phyloP scores from a whole-genome alignment of 352 stramenopile species.

The Thraustotheca clavata region DNA sequence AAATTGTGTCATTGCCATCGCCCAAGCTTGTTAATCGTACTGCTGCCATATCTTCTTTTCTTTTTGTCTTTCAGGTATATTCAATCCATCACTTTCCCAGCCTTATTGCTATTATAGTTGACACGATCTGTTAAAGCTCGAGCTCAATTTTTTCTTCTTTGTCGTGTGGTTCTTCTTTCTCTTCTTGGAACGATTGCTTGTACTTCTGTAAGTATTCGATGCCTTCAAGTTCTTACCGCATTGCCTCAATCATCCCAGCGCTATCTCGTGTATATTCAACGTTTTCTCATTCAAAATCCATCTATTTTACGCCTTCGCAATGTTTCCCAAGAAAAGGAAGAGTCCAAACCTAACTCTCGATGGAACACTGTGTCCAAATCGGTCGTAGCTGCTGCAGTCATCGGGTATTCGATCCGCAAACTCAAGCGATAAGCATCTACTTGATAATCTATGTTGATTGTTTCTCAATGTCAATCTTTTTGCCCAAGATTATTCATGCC shows the following conservation, averaged over 20 bases:
- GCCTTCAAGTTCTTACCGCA: conserved; percentile 38
- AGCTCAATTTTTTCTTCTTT: conserved; percentile 41
- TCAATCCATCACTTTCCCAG: neutral
- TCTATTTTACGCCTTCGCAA: conserved; percentile 35
- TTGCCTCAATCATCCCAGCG: conserved; percentile 31
- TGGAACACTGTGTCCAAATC: conserved; percentile 31
- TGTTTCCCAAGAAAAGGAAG: neutral
- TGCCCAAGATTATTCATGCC: too few species aligned
- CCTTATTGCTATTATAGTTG: conserved; percentile 27
- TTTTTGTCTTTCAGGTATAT: conserved; percentile 56
- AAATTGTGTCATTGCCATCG: conserved; percentile 52
- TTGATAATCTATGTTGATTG: too few species aligned
- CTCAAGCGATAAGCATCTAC: conserved; percentile 18
- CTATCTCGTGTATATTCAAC: conserved; percentile 21
- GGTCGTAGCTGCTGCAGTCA: conserved; percentile 30
- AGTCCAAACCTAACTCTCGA: conserved; percentile 22
- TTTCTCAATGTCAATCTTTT: too few species aligned
- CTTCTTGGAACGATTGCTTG: conserved; percentile 59
- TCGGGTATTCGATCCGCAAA: conserved; percentile 33
- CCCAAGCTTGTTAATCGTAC: conserved; percentile 52
- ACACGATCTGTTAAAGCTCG: conserved; percentile 59
- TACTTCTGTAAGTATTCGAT: conserved; percentile 40
- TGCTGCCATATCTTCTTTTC: conserved; percentile 51
- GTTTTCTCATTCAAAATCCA: conserved; percentile 19
- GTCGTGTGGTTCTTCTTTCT: conserved; percentile 50